Percentiles rank a stretch among this genome's conserved stretches.
Conservation (phyloP, 2,329 filamentous ascomycete species). For the Colletotrichum orbiculare region DNA sequence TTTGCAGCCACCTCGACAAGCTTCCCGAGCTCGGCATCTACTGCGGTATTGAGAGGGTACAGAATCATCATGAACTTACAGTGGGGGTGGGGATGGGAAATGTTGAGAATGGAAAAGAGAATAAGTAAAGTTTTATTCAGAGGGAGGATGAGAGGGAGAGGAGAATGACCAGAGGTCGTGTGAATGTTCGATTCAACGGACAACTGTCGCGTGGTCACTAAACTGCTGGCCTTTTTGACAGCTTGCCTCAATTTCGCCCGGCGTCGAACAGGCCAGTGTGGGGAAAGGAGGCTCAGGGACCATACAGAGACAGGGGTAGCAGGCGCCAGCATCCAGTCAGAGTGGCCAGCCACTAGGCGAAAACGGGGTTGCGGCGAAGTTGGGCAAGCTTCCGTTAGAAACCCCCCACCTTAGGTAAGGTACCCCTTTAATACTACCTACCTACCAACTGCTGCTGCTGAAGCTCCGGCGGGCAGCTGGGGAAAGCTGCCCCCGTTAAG, state of each 20-base stretch:
- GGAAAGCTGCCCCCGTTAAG: background rate
- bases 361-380: conserved; percentile 31
- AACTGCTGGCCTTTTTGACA: conserved; percentile 45
- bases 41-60: background rate
- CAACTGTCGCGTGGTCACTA: conserved; percentile 13
- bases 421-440: conserved; percentile 1
- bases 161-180: conserved; percentile 36
- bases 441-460: too few relatives aligned
- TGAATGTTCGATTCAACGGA: conserved; percentile 25
- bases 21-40: background rate
- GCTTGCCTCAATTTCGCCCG: conserved; percentile 45
- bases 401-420: conserved; percentile 27
- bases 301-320: conserved; percentile 31
- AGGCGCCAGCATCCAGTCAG: conserved; percentile 24
- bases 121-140: conserved; percentile 13
- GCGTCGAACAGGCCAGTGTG: conserved; percentile 40
- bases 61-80: conserved; percentile 6
- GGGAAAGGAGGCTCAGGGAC: conserved; percentile 40
- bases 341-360: conserved; percentile 23
- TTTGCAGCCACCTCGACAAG: background rate
- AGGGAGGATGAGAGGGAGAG: conserved; percentile 40
- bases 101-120: background rate
- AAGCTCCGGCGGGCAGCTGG: too few relatives aligned
- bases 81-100: background rate
- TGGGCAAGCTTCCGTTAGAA: too few relatives aligned